These are phyloP conservation scores for Coprinopsis strossmayeri DNA, from an alignment of 768 basidiomycete species.

Conservation along the genomic window DNA sequence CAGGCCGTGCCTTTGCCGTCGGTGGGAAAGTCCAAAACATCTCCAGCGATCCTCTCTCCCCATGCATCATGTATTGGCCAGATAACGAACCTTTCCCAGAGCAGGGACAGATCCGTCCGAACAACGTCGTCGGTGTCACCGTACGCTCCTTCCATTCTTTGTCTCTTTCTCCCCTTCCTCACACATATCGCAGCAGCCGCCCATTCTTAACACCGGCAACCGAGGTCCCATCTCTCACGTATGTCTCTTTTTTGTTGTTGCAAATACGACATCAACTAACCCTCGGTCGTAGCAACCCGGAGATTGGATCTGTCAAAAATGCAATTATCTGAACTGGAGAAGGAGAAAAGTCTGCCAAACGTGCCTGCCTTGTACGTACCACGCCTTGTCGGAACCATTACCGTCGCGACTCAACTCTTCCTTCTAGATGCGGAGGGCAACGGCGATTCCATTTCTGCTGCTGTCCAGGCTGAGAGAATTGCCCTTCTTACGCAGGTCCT, in stretches of 20 bases:
- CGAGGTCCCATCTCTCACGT: slow-evolving; percentile 82
- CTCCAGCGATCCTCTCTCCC: slow-evolving; percentile 60
- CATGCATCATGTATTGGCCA: slow-evolving; percentile 88
- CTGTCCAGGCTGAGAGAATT: slow-evolving; percentile 81
- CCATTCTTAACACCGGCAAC: slow-evolving; percentile 86
- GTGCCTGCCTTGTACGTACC: slow-evolving; percentile 70
- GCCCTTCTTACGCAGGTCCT: slow-evolving; percentile 73
- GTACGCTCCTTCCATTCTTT: slow-evolving; percentile 28
- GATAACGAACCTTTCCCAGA: slow-evolving; percentile 84
- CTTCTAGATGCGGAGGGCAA: slow-evolving; percentile 76
- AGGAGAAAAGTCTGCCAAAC: slow-evolving; percentile 87
- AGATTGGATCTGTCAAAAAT: slow-evolving; percentile 79
- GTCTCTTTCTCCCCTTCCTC: no score
- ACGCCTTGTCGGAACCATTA: no score
- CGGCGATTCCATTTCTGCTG: slow-evolving; percentile 79
- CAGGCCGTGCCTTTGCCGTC: slow-evolving; percentile 67
- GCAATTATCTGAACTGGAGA: slow-evolving; percentile 86
- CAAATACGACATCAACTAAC: slow-evolving; percentile 6
- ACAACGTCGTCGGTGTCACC: slow-evolving; percentile 43
- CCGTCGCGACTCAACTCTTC: slow-evolving; percentile 8
- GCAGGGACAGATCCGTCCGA: slow-evolving; percentile 70
- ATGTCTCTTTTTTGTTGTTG: slow-evolving; percentile 30
- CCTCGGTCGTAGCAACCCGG: slow-evolving; percentile 51
- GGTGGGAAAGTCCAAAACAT: slow-evolving; percentile 80
- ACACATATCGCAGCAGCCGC: slow-evolving; percentile 83